Conservation (phyloP, 1,139 yeast genomes). For the Blastobotrys illinoisensis region DNA sequence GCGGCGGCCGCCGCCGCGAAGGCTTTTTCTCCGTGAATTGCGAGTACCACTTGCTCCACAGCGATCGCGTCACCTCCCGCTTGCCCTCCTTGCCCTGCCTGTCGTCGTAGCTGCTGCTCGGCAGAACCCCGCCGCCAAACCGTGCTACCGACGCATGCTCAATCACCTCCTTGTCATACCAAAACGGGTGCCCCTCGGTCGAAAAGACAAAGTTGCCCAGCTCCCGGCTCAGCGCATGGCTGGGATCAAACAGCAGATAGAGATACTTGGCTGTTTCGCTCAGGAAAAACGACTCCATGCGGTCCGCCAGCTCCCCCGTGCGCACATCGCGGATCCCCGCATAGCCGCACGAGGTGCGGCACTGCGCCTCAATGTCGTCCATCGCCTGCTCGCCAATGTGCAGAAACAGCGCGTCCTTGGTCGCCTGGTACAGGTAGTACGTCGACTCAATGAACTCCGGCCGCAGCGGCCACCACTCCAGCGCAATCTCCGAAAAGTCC, state of each 20-base stretch:
- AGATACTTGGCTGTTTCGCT: conserved; percentile 83
- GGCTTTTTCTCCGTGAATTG: not conserved
- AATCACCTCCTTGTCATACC: conserved; percentile 43
- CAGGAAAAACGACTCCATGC: conserved; percentile 89
- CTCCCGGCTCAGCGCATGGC: conserved; percentile 49
- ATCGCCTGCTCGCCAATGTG: conserved; percentile 67
- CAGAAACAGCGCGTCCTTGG: conserved; percentile 77
- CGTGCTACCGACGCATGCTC: conserved; percentile 20
- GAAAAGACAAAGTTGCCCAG: conserved; percentile 68
- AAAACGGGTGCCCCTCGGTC: conserved; percentile 90
- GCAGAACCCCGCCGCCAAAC: conserved; percentile 12
- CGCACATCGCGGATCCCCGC: conserved; percentile 70
- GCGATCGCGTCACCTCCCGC: not conserved
- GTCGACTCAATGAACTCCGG: conserved; percentile 92
- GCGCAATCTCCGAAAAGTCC: conserved; percentile 20
- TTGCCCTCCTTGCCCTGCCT: not conserved
- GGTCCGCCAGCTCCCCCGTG: conserved; percentile 57
- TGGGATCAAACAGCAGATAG: conserved; percentile 70
- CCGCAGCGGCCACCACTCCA: conserved; percentile 89
- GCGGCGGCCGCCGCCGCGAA: not conserved
- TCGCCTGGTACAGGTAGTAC: conserved; percentile 76
- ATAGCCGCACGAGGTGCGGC: conserved; percentile 68
- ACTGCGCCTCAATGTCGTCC: conserved; percentile 47
- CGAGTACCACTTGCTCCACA: not conserved
- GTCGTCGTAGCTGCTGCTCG: not conserved